Percentiles rank a stretch among this genome's conserved stretches.
phyloP scores from a whole-genome alignment of 495 filamentous ascomycete genomes.

The Evansstolkia leycettana region DNA sequence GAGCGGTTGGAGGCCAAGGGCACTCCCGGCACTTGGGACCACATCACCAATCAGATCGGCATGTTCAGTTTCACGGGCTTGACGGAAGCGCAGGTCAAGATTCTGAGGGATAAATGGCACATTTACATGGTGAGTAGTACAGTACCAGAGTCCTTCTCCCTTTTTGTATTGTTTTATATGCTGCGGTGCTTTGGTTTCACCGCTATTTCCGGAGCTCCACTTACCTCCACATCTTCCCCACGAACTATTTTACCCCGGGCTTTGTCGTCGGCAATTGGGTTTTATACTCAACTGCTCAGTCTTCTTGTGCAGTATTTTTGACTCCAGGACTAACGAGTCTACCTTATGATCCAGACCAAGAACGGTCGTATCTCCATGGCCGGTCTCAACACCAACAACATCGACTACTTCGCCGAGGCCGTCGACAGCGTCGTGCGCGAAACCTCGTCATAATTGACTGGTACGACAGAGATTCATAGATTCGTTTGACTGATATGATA shows the following conservation, averaged over 20 bases:
- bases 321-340: no score
- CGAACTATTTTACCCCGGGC: no score
- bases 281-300: no score
- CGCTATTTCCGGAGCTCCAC: not conserved
- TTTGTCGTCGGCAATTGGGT: no score
- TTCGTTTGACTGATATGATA: no score
- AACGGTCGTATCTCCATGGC: constrained; percentile 96
- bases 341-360: constrained; percentile 48
- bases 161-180: not conserved
- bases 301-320: no score
- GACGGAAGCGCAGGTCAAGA: constrained; percentile 71
- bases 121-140: constrained; percentile 78
- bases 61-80: constrained; percentile 99
- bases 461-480: no score
- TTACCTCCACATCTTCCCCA: no score
- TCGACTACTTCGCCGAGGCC: constrained; percentile 85
- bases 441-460: constrained; percentile 18
- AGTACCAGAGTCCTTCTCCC: no score
- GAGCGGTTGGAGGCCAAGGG: constrained; percentile 61
- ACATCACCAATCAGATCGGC: constrained; percentile 97
- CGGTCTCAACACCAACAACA: constrained; percentile 78
- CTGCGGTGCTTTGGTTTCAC: not conserved
- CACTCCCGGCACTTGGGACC: constrained; percentile 86
- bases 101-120: constrained; percentile 68
- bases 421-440: constrained; percentile 77